Conservation (phyloP, 2,329 filamentous ascomycete species). For the Trichoderma sp. region DNA sequence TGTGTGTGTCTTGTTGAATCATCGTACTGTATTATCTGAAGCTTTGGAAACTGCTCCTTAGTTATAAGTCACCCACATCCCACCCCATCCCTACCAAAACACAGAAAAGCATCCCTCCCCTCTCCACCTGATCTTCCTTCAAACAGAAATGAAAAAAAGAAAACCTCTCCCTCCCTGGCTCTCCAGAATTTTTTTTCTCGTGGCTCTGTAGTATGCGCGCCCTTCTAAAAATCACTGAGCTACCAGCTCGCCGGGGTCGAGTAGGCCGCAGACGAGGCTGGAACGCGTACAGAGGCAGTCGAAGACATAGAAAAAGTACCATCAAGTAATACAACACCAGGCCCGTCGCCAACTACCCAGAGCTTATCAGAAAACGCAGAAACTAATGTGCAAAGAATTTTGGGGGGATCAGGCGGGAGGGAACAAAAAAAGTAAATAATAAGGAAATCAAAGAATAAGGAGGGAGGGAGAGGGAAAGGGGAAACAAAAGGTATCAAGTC, state of each 20-base stretch:
- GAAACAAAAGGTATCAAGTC: constrained; percentile 43
- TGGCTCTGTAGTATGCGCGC: constrained; percentile 26
- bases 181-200: constrained; percentile 31
- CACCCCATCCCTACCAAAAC: constrained; percentile 28
- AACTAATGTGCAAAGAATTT: constrained; percentile 43
- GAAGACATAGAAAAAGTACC: constrained; percentile 39
- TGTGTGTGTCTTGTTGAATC: constrained; percentile 34
- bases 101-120: constrained; percentile 28
- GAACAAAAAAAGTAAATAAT: constrained; percentile 31
- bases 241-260: constrained; percentile 16
- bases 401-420: constrained; percentile 33
- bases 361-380: constrained; percentile 34
- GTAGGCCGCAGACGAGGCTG: constrained; percentile 21
- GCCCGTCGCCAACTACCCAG: constrained; percentile 39
- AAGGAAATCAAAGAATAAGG: constrained; percentile 22
- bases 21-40: constrained; percentile 46
- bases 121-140: constrained; percentile 21
- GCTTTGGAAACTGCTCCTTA: constrained; percentile 36
- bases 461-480: constrained; percentile 23
- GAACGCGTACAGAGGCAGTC: constrained; percentile 36
- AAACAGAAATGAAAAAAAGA: constrained; percentile 8
- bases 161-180: constrained; percentile 28
- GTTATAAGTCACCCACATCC: constrained; percentile 39
- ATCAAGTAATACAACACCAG: constrained; percentile 43
- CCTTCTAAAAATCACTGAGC: constrained; percentile 25